phyloP scores from a whole-genome alignment of 2,329 filamentous ascomycete genomes.

The Monosporascus sp. region DNA sequence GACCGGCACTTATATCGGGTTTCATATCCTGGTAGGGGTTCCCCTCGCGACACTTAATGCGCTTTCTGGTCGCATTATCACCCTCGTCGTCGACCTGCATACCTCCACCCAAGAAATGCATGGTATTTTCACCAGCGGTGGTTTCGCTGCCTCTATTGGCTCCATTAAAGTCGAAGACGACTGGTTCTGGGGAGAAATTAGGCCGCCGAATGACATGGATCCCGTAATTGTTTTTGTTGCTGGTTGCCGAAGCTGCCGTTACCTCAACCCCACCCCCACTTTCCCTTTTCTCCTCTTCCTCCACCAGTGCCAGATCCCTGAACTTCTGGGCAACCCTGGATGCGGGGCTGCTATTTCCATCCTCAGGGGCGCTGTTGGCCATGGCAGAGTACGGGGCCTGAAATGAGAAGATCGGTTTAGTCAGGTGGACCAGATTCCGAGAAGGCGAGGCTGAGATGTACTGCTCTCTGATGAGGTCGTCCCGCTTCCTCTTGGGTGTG shows the following conservation, averaged over 20 bases:
- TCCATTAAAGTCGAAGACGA: constrained; percentile 25
- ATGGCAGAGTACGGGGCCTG: constrained; percentile 25
- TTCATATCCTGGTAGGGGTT: constrained; percentile 2
- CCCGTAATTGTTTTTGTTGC: constrained; percentile 2
- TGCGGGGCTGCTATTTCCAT: constrained; percentile 49
- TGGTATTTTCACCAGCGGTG: not conserved
- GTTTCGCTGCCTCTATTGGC: constrained; percentile 6
- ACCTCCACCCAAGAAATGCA: constrained; percentile 5
- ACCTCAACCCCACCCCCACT: constrained; percentile 42
- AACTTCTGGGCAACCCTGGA: constrained; percentile 49
- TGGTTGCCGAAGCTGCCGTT: constrained; percentile 13
- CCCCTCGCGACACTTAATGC: constrained; percentile 30
- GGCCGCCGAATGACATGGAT: constrained; percentile 2
- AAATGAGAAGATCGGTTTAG: constrained; percentile 40
- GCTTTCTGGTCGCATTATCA: constrained; percentile 31
- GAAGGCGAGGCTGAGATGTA: constrained; percentile 27
- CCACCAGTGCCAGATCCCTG: constrained; percentile 41
- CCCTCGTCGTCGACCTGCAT: constrained; percentile 28
- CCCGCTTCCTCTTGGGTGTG: constrained; percentile 45
- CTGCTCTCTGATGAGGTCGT: constrained; percentile 25
- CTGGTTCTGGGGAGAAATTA: constrained; percentile 14
- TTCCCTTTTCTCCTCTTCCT: constrained; percentile 7
- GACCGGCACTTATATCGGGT: not conserved
- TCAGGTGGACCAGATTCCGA: constrained; percentile 6
- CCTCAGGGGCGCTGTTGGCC: constrained; percentile 27